Evolutionary conservation across 805 yeast species (phyloP).

Genomic region (Kregervanrija fluxuum): DNA sequence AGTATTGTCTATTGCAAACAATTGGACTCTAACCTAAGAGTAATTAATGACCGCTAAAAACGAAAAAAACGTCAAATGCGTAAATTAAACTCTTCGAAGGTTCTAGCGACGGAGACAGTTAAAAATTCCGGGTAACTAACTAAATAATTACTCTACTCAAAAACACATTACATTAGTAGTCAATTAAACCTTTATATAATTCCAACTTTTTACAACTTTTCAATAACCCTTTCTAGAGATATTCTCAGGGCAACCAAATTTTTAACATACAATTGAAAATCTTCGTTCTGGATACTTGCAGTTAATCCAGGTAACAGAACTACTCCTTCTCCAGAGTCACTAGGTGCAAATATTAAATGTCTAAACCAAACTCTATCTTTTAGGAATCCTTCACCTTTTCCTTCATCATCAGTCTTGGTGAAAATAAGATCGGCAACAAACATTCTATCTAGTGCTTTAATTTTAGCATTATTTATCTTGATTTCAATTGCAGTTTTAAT

Average conservation of each 20-base stretch:
- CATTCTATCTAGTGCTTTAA: constrained; percentile 48
- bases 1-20: neutral
- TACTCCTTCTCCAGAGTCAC: constrained; percentile 41
- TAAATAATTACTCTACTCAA: no score
- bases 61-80: neutral
- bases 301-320: constrained; percentile 52
- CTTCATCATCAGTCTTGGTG: constrained; percentile 8
- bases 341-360: constrained; percentile 57
- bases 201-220: neutral
- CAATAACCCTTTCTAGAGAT: constrained; percentile 2
- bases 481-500: constrained; percentile 50
- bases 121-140: neutral
- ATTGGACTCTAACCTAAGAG: neutral
- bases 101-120: neutral
- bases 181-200: no score
- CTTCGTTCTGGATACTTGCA: constrained; percentile 45
- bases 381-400: constrained; percentile 33
- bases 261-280: constrained; percentile 30
- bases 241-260: constrained; percentile 9
- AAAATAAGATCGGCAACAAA: constrained; percentile 30
- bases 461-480: constrained; percentile 44
- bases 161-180: no score
- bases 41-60: no score
- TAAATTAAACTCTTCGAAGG: neutral
- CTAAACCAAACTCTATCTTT: constrained; percentile 51